Percentiles rank a stretch among this genome's conserved stretches.
These are phyloP conservation scores for Aschersonia sp. DNA, from an alignment of 2,329 filamentous ascomycete genomes.

Conservation along the genomic window DNA sequence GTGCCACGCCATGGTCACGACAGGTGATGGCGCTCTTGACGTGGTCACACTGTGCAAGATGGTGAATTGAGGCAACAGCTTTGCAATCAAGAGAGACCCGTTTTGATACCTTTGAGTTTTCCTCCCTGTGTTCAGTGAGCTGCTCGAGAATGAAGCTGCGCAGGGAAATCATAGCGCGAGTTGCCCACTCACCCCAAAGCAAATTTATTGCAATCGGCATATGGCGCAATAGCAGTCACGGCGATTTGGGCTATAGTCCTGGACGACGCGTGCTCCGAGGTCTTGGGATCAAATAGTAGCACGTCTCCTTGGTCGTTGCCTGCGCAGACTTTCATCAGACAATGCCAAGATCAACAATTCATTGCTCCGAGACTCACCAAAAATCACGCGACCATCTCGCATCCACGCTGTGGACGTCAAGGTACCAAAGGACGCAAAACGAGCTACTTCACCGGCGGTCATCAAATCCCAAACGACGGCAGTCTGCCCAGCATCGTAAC, in stretches of 20 bases:
- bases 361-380: constrained; percentile 47
- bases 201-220: constrained; percentile 83
- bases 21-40: constrained; percentile 69
- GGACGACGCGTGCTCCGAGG: constrained; percentile 81
- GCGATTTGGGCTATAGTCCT: constrained; percentile 85
- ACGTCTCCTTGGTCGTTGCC: constrained; percentile 88
- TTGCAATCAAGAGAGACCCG: constrained; percentile 82
- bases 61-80: constrained; percentile 79
- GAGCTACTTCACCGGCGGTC: constrained; percentile 76
- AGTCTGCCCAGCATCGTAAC: constrained; percentile 81
- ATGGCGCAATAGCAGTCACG: constrained; percentile 84
- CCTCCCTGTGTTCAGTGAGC: constrained; percentile 5
- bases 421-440: constrained; percentile 86
- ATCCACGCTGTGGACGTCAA: constrained; percentile 85
- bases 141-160: background rate
- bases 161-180: background rate
- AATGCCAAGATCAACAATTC: background rate
- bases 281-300: constrained; percentile 85
- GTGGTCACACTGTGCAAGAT: constrained; percentile 88
- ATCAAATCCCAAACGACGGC: constrained; percentile 95
- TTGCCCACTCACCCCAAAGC: constrained; percentile 66
- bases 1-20: constrained; percentile 85
- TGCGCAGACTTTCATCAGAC: constrained; percentile 19
- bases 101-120: constrained; percentile 62
- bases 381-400: constrained; percentile 91